Conservation (phyloP, 176 grass and related monocot genomes). For the Guadua angustifolia region DNA sequence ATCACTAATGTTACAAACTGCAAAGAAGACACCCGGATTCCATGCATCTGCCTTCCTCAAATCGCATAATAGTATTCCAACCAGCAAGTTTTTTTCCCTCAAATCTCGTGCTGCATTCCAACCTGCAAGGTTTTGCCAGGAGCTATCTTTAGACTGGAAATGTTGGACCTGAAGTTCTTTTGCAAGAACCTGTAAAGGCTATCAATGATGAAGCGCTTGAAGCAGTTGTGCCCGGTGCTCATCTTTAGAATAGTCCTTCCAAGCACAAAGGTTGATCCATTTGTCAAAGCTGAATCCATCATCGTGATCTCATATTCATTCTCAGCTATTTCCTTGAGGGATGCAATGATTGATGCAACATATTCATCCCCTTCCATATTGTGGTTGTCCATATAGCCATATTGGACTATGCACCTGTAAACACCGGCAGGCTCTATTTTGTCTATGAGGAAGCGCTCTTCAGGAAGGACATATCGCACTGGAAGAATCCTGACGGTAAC, state of each 20-base stretch:
- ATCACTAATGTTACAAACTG: conserved; percentile 4
- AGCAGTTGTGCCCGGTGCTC: conserved; percentile 35
- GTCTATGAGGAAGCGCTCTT: too few relatives aligned
- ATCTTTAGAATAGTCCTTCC: conserved; percentile 72
- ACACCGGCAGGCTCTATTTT: conserved; percentile 65
- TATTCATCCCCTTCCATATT: conserved; percentile 70
- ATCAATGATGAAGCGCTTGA: conserved; percentile 57
- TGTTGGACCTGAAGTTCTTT: conserved; percentile 85
- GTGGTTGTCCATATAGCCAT: conserved; percentile 79
- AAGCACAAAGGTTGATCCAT: conserved; percentile 69
- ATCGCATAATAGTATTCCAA: too few relatives aligned
- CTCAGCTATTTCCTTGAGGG: conserved; percentile 61
- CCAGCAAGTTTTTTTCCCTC: too few relatives aligned
- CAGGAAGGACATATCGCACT: conserved; percentile 63
- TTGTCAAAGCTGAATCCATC: conserved; percentile 55
- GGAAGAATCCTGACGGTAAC: conserved; percentile 70
- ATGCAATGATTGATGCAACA: conserved; percentile 54
- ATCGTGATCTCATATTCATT: conserved; percentile 42
- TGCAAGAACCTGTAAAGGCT: conserved; percentile 73
- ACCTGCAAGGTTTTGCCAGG: conserved; percentile 67
- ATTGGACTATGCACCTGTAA: conserved; percentile 82
- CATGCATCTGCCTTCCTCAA: conserved; percentile 36
- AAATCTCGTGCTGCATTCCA: conserved; percentile 83
- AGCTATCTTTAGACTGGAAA: conserved; percentile 63
- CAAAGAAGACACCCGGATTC: conserved; percentile 19